A percentile compares a stretch with the other conserved stretches of the same genome.
phyloP scores from a whole-genome alignment of 176 grass and related monocot species.

The Aegilops umbellulata region DNA sequence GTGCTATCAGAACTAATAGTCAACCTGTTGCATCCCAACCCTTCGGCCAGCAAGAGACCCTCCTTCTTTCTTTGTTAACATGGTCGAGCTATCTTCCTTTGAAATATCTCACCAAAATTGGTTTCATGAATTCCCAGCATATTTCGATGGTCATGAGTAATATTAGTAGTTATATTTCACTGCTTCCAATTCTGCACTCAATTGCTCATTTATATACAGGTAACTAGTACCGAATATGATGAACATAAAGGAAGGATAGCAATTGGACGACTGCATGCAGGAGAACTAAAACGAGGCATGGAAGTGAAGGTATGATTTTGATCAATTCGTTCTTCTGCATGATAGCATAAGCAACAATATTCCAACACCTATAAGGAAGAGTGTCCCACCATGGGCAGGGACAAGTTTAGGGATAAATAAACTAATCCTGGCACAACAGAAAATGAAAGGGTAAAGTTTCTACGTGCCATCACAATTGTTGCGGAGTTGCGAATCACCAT shows the following conservation, averaged over 20 bases:
- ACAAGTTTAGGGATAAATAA: not conserved
- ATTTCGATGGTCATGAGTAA: not conserved
- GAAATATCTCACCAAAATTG: not conserved
- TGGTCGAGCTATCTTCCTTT: not conserved
- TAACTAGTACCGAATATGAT: slow-evolving; percentile 95
- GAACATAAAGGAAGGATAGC: slow-evolving; percentile 99
- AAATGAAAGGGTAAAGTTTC: not conserved
- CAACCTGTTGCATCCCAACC: no score
- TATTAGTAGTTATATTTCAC: not conserved
- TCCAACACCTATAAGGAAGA: not conserved
- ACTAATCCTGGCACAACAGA: not conserved
- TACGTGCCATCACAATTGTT: not conserved
- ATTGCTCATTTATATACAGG: slow-evolving; percentile 48
- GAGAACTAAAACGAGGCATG: slow-evolving; percentile 74
- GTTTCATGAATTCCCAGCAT: slow-evolving; percentile 5
- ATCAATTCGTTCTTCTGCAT: slow-evolving; percentile 19
- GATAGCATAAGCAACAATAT: slow-evolving; percentile 6
- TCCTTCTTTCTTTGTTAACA: not conserved
- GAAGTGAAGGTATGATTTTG: slow-evolving; percentile 79
- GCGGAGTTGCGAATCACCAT: not conserved
- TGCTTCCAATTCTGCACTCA: slow-evolving; percentile 7
- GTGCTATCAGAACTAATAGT: no score
- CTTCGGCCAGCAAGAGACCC: no score
- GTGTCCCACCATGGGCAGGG: not conserved
- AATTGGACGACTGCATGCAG: slow-evolving; percentile 91